phyloP scores from a whole-genome alignment of 1,284 basidiomycete species.

The Trichosporon inkin region DNA sequence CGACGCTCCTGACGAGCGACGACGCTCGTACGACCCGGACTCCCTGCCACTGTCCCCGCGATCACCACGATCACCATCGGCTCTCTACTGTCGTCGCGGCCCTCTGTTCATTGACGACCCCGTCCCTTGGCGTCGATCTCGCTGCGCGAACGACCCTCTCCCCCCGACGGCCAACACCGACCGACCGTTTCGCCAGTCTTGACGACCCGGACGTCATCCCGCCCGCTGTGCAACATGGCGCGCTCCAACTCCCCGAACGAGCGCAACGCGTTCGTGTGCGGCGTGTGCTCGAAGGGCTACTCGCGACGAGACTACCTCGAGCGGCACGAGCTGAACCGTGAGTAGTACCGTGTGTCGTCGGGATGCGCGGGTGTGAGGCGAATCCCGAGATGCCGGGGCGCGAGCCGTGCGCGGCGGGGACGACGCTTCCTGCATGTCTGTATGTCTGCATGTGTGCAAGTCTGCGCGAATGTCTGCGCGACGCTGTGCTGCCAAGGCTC shows the following conservation, averaged over 20 bases:
- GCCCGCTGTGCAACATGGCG: not conserved
- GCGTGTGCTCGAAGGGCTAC: slow-evolving; percentile 24
- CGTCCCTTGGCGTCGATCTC: not conserved
- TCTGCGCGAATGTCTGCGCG: too few species aligned
- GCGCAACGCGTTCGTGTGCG: slow-evolving; percentile 21
- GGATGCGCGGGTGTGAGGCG: too few species aligned
- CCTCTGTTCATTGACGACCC: not conserved
- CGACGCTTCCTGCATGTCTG: too few species aligned
- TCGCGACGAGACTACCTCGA: slow-evolving; percentile 27
- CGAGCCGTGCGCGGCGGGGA: too few species aligned
- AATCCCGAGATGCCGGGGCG: too few species aligned
- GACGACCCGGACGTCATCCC: not conserved
- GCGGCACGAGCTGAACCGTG: slow-evolving; percentile 27
- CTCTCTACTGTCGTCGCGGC: too few species aligned
- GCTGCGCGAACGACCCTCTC: slow-evolving; percentile 1
- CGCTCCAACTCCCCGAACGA: slow-evolving; percentile 14
- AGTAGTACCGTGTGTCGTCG: slow-evolving; percentile 14
- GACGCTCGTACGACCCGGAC: not conserved
- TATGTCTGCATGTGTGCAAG: too few species aligned
- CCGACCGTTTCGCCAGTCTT: not conserved
- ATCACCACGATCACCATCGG: not conserved
- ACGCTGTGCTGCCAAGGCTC: too few species aligned
- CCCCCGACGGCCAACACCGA: not conserved
- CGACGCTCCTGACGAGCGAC: not conserved
- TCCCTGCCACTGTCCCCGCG: not conserved